Conservation (phyloP, 129 eudicot genomes). For the Helianthus tuberosus region DNA sequence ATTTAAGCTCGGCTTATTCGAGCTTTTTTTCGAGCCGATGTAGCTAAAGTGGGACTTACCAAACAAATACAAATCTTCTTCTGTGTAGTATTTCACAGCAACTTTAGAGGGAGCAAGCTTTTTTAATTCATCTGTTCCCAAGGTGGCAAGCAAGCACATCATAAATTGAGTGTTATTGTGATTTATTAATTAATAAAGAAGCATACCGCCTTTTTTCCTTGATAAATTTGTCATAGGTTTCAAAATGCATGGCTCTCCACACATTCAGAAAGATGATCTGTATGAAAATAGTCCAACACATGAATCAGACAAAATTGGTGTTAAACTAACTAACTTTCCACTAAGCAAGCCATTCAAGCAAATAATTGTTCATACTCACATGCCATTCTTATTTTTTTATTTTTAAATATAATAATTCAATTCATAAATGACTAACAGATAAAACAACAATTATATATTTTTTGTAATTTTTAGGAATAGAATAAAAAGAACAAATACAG, state of each 20-base stretch:
- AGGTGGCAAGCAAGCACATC: background rate
- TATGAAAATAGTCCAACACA: constrained; percentile 23
- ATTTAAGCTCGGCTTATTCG: too few species aligned
- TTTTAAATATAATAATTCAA: background rate
- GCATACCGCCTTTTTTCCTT: constrained; percentile 79
- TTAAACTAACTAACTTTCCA: background rate
- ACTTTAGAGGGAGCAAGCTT: constrained; percentile 73
- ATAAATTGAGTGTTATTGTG: too few species aligned
- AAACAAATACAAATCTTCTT: constrained; percentile 82
- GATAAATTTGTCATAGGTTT: constrained; percentile 92
- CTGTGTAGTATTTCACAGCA: constrained; percentile 89
- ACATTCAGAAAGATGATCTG: constrained; percentile 99
- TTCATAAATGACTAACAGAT: background rate
- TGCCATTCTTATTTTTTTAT: constrained; percentile 61
- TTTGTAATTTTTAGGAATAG: too few species aligned
- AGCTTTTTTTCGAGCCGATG: too few species aligned
- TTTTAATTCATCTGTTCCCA: constrained; percentile 66
- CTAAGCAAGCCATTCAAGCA: constrained; percentile 8
- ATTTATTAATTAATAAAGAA: background rate
- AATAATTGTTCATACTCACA: constrained; percentile 57
- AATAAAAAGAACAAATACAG: background rate
- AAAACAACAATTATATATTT: background rate
- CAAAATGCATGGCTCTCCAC: constrained; percentile 92
- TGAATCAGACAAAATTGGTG: background rate
- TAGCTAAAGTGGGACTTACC: constrained; percentile 56